Evolutionary conservation across 176 grass and related monocot species (phyloP).

Genomic region (Saccharum spontaneum): DNA sequence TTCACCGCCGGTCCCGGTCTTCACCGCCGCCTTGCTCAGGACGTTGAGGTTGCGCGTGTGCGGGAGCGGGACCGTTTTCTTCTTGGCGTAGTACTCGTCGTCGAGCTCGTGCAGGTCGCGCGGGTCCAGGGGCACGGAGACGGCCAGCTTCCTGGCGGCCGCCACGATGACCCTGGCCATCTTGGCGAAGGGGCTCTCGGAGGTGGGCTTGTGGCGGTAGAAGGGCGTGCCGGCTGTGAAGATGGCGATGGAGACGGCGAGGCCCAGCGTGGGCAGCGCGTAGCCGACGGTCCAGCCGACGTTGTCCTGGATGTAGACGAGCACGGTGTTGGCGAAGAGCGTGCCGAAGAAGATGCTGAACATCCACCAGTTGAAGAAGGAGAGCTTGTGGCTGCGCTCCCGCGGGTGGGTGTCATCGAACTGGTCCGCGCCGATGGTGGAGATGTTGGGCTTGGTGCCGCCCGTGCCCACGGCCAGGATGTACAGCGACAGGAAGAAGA

Average conservation of each 20-base stretch:
- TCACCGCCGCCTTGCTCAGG: constrained; percentile 77
- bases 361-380: constrained; percentile 41
- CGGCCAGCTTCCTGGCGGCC: constrained; percentile 45
- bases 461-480: constrained; percentile 80
- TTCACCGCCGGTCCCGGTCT: constrained; percentile 4
- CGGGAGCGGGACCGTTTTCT: constrained; percentile 31
- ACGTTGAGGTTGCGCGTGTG: constrained; percentile 43
- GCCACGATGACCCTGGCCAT: constrained; percentile 73
- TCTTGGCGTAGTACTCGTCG: constrained; percentile 51
- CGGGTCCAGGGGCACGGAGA: constrained; percentile 38
- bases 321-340: constrained; percentile 76
- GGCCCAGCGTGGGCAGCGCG: constrained; percentile 73
- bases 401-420: too few relatives aligned
- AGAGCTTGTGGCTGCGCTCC: too few relatives aligned
- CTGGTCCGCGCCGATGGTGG: too few relatives aligned
- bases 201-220: constrained; percentile 76
- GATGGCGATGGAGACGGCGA: constrained; percentile 69
- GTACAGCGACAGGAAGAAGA: constrained; percentile 84
- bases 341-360: constrained; percentile 99
- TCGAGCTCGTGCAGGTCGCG: constrained; percentile 72
- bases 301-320: constrained; percentile 88
- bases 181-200: constrained; percentile 71
- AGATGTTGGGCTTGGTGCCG: too few relatives aligned
- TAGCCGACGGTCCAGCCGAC: constrained; percentile 87
- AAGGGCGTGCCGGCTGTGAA: constrained; percentile 74